Base-by-base conservation (phyloP, 768 basidiomycete species). In the Ramaria rubella region DNA sequence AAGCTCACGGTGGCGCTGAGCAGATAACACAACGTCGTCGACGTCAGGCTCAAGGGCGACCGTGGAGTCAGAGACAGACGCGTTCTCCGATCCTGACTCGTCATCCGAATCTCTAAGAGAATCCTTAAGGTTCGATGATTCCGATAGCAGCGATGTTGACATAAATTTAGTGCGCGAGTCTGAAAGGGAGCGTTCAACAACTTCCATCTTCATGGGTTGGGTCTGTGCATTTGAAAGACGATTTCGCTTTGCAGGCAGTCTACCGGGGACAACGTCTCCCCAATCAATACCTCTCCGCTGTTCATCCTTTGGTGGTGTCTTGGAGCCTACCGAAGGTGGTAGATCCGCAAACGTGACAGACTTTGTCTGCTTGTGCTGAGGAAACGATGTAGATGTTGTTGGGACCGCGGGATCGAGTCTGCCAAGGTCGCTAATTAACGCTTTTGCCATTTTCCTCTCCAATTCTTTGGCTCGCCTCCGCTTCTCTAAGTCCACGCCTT, bases 391-490 rank as follows among this genome's bases (percentile, higher is more conserved):
- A 57, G 55, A 67, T n/a, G 57, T 63, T 55, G 65, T 61, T 33
- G 66, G 72, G 50, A 69, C 68, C 27, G 73, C 70, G 33, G 70
- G 76, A 34, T 69, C 63, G 55, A 73, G 73, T 51, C 68, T 73
- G 5, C 74, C 68, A 55, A 79, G 65, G 55, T 76, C 76, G 45
- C 68, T 67, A 38, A 90, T 57, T 36, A 90, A 72, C 0, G 86
- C 81, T 61, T 77, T 81, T 2, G 87, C 88, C 86, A 91, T 87
- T 70, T 81, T 87, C 73, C 81, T 86, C 67, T 88, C 86, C 66
- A 88, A 70, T 57, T 84, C 75, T 38, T 68, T 71, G 19, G 71
- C 65, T 27, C 33, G 26, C 19, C 55, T 40, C 27, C 55, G 43
- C n/a, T 56, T 56, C 43, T 48, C 55, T 21, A 56, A 26, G 8